Evolutionary conservation across 1,284 basidiomycete genomes (phyloP), one percentile per base, ranked within the genome.

Genomic region (Phellopilus nigrolimitatus): DNA sequence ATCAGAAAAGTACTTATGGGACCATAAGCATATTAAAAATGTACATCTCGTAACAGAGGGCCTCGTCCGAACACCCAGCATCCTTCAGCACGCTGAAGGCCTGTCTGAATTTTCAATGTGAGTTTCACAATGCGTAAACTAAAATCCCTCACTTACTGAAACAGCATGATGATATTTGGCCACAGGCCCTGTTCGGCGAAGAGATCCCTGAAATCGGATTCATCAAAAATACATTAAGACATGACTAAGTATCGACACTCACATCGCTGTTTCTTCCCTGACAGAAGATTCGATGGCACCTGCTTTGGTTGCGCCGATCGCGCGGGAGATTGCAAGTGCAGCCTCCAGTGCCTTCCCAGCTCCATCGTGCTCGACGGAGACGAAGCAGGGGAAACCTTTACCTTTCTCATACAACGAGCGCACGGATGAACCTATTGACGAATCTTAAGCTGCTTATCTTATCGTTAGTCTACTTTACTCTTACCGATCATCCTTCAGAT

Each of bases 171-270:
- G 59, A 82, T 82, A 55, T 82, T 80, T 0, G 79, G 80, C 80
- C 81, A 83, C 42, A 83, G 67, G 10, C 75, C 81, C 64, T 84
- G 81, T 61, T 83, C 80, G 57, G 80, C 80, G 56, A 82, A 75
- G 17, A 81, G 68, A 58, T 83, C 80, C 50, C 50, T 52, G n/a
- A 2, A 22, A 28, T 39, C 10, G 13, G 8, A n/a, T 3, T 39
- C 24, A 48, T n/a, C 15, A 19, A n/a, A 7, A 3, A 24, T 30
- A 31, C 9, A 28, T 12, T 45, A 13, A 9, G 15, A 3, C n/a
- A 3, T 21, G 21, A 13, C 8, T 3, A 22, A 10, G 7, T 21
- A 17, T 27, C 12, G 4, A n/a, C 3, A 24, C 37, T 40, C 38
- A 52, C 78, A 82, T 83, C 0, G 73, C 74, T 12, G 80, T 83